These are phyloP conservation scores for Debaryomyces fabryi DNA, from an alignment of 1,139 yeast species.

Conservation along the genomic window DNA sequence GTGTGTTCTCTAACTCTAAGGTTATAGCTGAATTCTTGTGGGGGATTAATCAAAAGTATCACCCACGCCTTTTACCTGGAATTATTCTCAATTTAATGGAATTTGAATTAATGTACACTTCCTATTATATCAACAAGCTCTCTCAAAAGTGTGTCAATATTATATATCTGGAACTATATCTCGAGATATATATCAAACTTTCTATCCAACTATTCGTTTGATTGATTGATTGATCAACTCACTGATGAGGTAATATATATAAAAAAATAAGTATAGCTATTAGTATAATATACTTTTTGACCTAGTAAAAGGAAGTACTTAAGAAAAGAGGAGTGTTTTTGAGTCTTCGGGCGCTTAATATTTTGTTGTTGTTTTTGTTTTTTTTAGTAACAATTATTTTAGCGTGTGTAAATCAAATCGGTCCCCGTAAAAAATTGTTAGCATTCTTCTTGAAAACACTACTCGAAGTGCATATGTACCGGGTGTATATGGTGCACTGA, in stretches of 20 bases:
- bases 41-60: not conserved
- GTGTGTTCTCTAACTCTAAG: not conserved
- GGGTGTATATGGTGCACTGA: not conserved
- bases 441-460: not conserved
- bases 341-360: conserved; percentile 2
- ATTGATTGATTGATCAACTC: conserved; percentile 1
- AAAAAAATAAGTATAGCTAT: not conserved
- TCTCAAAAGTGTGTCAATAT: not conserved
- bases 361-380: conserved; percentile 1
- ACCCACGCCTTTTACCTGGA: not conserved
- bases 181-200: not conserved
- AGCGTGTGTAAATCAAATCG: conserved; percentile 1
- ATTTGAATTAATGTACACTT: not conserved
- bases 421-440: not conserved
- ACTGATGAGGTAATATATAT: not conserved
- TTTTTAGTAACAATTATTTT: not conserved
- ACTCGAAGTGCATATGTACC: not conserved
- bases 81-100: not conserved
- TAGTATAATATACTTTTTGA: conserved; percentile 3
- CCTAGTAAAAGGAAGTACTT: not conserved
- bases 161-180: not conserved
- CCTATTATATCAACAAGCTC: not conserved
- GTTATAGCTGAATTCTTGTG: not conserved
- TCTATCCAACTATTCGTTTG: conserved; percentile 1
- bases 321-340: conserved; percentile 4